phyloP scores from a whole-genome alignment of 768 basidiomycete genomes.

The Cyclocybe aegerita region DNA sequence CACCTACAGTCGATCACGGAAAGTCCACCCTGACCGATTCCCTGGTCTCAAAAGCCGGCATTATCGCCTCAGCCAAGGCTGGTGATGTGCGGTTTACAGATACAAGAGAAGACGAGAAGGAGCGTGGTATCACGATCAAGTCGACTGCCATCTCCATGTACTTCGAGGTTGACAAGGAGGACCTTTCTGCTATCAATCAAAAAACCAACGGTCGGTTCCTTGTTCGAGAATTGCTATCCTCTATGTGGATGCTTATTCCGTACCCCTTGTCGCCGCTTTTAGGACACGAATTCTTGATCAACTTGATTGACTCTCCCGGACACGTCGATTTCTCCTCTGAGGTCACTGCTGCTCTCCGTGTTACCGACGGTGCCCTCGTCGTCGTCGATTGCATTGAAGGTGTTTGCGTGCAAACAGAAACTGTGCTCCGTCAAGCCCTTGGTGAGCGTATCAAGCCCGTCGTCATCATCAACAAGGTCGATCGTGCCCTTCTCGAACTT shows the following conservation, averaged over 20 bases:
- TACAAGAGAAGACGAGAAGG: constrained; percentile 97
- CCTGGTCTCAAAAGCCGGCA: constrained; percentile 98
- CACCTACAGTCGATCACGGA: constrained; percentile 89
- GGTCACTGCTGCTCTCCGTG: constrained; percentile 99
- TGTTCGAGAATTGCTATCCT: constrained; percentile 4
- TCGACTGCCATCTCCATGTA: constrained; percentile 99
- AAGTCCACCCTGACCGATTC: constrained; percentile 99
- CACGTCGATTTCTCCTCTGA: constrained; percentile 99
- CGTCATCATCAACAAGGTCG: constrained; percentile 99
- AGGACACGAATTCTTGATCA: constrained; percentile 98
- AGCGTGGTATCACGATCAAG: constrained; percentile 99
- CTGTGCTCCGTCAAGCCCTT: constrained; percentile 95
- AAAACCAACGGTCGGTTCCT: constrained; percentile 78
- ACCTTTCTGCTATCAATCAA: constrained; percentile 83
- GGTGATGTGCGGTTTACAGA: constrained; percentile 98
- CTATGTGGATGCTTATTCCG: constrained; percentile 8
- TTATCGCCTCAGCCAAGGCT: constrained; percentile 92
- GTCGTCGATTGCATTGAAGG: constrained; percentile 99
- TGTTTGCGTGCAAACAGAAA: constrained; percentile 99
- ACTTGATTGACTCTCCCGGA: constrained; percentile 98
- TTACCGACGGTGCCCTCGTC: constrained; percentile 98
- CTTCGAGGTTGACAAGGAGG: constrained; percentile 93
- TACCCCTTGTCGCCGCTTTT: constrained; percentile 7
- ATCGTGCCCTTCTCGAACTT: constrained; percentile 97
- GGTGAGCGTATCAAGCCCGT: constrained; percentile 99